Evolutionary conservation across 2,329 filamentous ascomycete genomes (phyloP).

Genomic region (Trichoderma sp.): DNA sequence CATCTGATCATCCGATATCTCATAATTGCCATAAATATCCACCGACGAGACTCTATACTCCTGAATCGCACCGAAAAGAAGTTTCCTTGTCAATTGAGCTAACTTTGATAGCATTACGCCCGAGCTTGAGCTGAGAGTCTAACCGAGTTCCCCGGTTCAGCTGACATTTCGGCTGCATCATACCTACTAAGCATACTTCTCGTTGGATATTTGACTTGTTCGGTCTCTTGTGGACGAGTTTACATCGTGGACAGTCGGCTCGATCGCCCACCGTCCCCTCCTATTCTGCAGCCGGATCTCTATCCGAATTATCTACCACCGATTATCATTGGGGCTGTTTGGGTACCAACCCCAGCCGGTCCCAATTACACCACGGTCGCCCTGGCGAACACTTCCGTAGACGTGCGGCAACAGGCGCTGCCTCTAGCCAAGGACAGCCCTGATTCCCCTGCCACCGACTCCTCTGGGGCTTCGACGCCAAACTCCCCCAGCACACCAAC

Average conservation of each 20-base stretch:
- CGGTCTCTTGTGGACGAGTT: slow-evolving; percentile 1
- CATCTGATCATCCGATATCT: neutral
- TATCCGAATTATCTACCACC: slow-evolving; percentile 3
- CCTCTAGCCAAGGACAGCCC: slow-evolving; percentile 39
- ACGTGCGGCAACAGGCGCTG: slow-evolving; percentile 44
- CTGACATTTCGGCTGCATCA: neutral
- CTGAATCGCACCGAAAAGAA: neutral
- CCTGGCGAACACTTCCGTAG: slow-evolving; percentile 42
- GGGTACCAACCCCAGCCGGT: slow-evolving; percentile 42
- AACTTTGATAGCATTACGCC: slow-evolving; percentile 7
- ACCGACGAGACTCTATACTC: neutral
- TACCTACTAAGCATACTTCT: neutral
- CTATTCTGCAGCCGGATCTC: slow-evolving; percentile 4
- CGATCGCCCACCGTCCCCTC: slow-evolving; percentile 1
- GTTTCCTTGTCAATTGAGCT: neutral
- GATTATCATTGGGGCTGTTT: slow-evolving; percentile 39
- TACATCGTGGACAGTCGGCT: slow-evolving; percentile 13
- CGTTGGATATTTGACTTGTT: neutral
- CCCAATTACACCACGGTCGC: slow-evolving; percentile 36
- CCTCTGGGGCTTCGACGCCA: slow-evolving; percentile 39
- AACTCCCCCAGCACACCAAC: slow-evolving; percentile 44
- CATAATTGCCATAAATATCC: neutral
- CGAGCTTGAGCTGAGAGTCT: neutral
- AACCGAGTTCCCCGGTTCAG: neutral
- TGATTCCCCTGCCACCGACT: slow-evolving; percentile 40